These are phyloP conservation scores for Hypoxylon sp. DNA, from an alignment of 2,329 filamentous ascomycete genomes.

Conservation along the genomic window DNA sequence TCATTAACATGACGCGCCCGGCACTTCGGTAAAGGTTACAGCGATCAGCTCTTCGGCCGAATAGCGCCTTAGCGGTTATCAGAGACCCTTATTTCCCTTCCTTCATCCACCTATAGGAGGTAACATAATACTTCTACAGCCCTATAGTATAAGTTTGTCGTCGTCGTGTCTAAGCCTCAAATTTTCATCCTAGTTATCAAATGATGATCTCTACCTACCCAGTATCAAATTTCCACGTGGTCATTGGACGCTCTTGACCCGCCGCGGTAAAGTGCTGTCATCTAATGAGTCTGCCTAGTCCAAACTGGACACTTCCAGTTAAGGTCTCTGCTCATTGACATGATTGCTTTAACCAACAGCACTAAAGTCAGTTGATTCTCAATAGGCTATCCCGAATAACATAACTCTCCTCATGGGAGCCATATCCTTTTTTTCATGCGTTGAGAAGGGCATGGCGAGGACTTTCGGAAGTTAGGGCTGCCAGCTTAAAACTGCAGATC, in stretches of 20 bases:
- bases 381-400: not conserved
- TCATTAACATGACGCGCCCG: conserved; percentile 29
- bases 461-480: not conserved
- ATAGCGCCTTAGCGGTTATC: conserved; percentile 21
- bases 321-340: not conserved
- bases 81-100: not conserved
- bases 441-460: not conserved
- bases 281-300: not conserved
- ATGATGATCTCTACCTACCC: not conserved
- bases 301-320: not conserved
- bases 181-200: not conserved
- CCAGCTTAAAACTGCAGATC: not conserved
- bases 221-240: conserved; percentile 8
- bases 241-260: not conserved
- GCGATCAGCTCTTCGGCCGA: conserved; percentile 44
- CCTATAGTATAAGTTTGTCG: not conserved
- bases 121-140: not conserved
- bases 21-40: conserved; percentile 24
- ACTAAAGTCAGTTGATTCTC: not conserved
- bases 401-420: not conserved
- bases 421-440: not conserved
- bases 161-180: not conserved
- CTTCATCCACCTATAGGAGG: not conserved
- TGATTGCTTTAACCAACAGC: not conserved
- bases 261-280: not conserved